Percentiles rank a stretch among this genome's conserved stretches.
Conservation (phyloP, 169 alveolate species). For the Plasmodium falciparum region DNA sequence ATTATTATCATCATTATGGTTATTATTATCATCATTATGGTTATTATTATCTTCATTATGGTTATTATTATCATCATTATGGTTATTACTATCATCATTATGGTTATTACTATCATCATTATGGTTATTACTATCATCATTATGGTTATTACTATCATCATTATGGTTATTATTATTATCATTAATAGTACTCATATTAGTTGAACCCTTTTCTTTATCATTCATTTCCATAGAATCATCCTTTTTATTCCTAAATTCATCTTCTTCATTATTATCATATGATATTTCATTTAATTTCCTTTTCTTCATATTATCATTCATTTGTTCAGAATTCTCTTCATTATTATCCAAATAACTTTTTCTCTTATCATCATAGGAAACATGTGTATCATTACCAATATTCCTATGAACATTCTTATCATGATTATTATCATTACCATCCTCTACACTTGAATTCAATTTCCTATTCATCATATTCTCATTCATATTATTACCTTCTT, state of each 20-base stretch:
- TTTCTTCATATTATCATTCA: background rate
- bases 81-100: background rate
- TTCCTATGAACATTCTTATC: background rate
- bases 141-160: background rate
- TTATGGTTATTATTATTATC: background rate
- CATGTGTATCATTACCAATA: background rate
- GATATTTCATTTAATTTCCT: background rate
- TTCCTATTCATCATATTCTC: background rate
- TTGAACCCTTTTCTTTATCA: background rate
- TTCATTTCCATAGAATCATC: background rate
- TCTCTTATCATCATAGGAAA: background rate
- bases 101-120: background rate
- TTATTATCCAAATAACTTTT: background rate
- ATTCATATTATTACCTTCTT: background rate
- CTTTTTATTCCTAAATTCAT: background rate
- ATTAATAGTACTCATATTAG: background rate
- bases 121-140: background rate
- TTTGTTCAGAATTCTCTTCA: background rate
- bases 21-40: background rate
- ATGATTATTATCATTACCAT: slow-evolving; percentile 2
- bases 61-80: background rate
- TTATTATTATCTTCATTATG: background rate
- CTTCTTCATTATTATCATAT: background rate
- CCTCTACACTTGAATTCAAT: slow-evolving; percentile 1
- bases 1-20: slow-evolving; percentile 39